phyloP scores from a whole-genome alignment of 192 early-diverging fungal genomes.

The Ambispora gerdemannii region DNA sequence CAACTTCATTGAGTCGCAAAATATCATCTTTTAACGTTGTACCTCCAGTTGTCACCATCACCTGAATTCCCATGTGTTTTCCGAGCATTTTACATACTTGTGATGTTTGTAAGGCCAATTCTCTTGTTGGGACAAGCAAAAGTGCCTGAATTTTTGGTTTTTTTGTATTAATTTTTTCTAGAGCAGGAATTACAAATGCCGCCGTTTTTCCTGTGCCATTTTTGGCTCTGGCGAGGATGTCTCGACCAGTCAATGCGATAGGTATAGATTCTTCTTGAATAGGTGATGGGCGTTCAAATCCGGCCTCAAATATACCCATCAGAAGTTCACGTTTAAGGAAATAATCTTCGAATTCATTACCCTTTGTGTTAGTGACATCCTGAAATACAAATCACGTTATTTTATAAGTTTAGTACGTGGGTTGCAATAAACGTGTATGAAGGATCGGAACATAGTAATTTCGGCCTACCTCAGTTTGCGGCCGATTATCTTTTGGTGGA shows the following conservation, averaged over 20 bases:
- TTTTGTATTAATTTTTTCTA: conserved; percentile 90
- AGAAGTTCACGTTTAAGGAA: conserved; percentile 93
- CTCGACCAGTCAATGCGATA: conserved; percentile 90
- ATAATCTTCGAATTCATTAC: conserved; percentile 99
- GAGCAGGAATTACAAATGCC: conserved; percentile 92
- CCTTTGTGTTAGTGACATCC: conserved; percentile 96
- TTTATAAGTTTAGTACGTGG: too few relatives aligned
- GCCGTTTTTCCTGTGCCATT: conserved; percentile 96
- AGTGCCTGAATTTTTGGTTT: conserved; percentile 89
- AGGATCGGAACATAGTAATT: not conserved
- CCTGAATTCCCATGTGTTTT: conserved; percentile 92
- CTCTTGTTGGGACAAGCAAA: conserved; percentile 93
- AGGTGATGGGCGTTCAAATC: conserved; percentile 95
- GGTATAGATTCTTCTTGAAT: conserved; percentile 99
- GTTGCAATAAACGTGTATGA: too few relatives aligned
- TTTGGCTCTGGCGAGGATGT: conserved; percentile 96
- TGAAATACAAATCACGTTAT: conserved; percentile 14
- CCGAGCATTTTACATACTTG: conserved; percentile 97
- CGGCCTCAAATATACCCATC: conserved; percentile 99
- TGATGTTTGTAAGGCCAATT: conserved; percentile 98
- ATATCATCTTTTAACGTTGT: conserved; percentile 99
- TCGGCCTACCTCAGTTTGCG: conserved; percentile 77
- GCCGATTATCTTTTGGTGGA: conserved; percentile 84
- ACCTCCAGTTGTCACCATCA: conserved; percentile 99
- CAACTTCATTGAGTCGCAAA: conserved; percentile 85